Evolutionary conservation across 2,329 filamentous ascomycete genomes (phyloP).

Genomic region (Zelopaecilomyces penicillatus): DNA sequence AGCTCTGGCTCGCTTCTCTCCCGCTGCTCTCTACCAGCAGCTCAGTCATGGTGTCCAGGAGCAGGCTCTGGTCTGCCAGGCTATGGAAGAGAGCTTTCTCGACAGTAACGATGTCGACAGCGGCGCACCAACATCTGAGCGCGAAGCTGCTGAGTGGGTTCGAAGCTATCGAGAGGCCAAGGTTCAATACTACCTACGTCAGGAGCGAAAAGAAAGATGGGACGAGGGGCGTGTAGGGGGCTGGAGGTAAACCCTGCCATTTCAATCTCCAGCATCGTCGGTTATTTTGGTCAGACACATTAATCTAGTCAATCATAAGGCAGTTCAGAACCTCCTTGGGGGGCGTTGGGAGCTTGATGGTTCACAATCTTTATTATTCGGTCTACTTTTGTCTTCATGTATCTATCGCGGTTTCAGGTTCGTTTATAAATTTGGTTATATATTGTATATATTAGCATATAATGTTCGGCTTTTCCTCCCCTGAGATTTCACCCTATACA

Average conservation of each 20-base stretch:
- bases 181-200: constrained; percentile 67
- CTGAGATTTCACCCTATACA: no score
- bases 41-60: constrained; percentile 70
- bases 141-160: constrained; percentile 81
- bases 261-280: background rate
- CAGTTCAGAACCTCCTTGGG: no score
- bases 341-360: no score
- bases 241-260: constrained; percentile 57
- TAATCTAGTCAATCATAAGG: background rate
- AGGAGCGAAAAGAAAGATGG: constrained; percentile 87
- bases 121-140: constrained; percentile 52
- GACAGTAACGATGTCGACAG: constrained; percentile 41
- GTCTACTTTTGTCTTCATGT: background rate
- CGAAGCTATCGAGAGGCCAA: constrained; percentile 71
- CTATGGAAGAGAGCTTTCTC: constrained; percentile 88
- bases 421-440: no score
- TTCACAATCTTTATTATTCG: background rate
- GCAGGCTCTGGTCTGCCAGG: constrained; percentile 71
- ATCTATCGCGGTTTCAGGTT: no score
- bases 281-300: background rate
- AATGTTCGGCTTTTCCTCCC: no score
- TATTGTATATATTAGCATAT: no score
- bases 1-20: constrained; percentile 75
- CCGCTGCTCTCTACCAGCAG: constrained; percentile 76
- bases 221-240: constrained; percentile 92